Conservation (phyloP, 257 asterid species). For the Capsicum baccatum region DNA sequence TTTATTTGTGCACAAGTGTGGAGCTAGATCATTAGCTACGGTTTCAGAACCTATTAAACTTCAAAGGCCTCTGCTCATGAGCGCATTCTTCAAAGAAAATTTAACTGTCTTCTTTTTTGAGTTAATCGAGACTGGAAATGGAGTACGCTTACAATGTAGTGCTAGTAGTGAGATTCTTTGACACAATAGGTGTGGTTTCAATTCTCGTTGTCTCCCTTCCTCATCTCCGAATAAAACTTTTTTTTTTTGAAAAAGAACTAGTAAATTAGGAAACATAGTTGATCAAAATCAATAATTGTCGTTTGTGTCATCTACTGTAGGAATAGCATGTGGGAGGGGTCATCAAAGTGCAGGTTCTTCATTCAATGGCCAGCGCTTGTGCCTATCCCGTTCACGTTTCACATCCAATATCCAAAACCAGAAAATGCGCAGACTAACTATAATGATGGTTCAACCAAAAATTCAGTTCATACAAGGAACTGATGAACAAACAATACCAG, state of each 20-base stretch:
- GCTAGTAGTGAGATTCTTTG: too few relatives aligned
- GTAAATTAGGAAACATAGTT: neutral
- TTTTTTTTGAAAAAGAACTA: too few relatives aligned
- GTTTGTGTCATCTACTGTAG: constrained; percentile 40
- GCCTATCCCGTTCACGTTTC: constrained; percentile 43
- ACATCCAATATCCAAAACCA: constrained; percentile 34
- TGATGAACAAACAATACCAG: constrained; percentile 87
- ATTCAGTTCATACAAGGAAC: constrained; percentile 94
- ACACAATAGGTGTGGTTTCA: too few relatives aligned
- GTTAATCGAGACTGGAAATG: neutral
- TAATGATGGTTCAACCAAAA: constrained; percentile 74
- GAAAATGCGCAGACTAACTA: constrained; percentile 38
- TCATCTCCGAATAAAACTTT: neutral
- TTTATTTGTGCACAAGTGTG: neutral
- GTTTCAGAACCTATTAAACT: too few relatives aligned
- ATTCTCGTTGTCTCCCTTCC: neutral
- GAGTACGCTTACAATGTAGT: too few relatives aligned
- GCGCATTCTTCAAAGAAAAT: too few relatives aligned
- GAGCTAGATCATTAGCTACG: too few relatives aligned
- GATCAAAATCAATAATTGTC: neutral
- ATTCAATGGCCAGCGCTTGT: constrained; percentile 67
- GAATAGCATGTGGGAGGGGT: constrained; percentile 45
- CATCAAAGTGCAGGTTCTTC: constrained; percentile 59
- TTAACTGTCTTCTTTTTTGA: neutral
- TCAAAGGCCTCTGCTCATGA: too few relatives aligned